Percentiles rank a stretch among this genome's conserved stretches.
Evolutionary conservation across 108 stramenopile genomes (phyloP).

Genomic region (Pseudonitzschia delicatissima): DNA sequence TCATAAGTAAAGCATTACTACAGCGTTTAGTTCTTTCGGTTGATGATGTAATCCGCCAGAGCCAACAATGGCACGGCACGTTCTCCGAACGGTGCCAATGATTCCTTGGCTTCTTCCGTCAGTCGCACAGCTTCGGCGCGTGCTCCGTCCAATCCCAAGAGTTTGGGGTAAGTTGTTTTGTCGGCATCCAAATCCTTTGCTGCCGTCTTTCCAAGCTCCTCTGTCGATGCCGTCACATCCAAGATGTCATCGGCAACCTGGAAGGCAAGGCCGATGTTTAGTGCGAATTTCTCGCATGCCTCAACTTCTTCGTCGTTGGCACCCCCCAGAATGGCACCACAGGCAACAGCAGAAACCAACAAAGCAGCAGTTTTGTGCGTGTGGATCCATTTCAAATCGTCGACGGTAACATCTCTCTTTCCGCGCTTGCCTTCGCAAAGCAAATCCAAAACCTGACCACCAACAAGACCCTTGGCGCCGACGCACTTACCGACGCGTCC

Average conservation of each 20-base stretch:
- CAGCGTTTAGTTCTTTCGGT: slow-evolving; percentile 80
- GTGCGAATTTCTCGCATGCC: slow-evolving; percentile 87
- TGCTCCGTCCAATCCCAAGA: slow-evolving; percentile 91
- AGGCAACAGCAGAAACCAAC: slow-evolving; percentile 85
- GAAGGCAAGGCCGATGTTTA: slow-evolving; percentile 94
- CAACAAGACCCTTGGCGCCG: slow-evolving; percentile 90
- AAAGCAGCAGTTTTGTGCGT: slow-evolving; percentile 95
- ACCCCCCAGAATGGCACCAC: slow-evolving; percentile 91
- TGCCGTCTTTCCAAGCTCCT: slow-evolving; percentile 95
- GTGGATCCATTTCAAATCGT: slow-evolving; percentile 95
- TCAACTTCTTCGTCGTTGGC: slow-evolving; percentile 85
- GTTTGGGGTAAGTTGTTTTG: slow-evolving; percentile 94
- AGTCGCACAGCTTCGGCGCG: slow-evolving; percentile 83
- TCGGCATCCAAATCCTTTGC: slow-evolving; percentile 90
- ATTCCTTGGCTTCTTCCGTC: slow-evolving; percentile 83
- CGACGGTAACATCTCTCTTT: slow-evolving; percentile 71
- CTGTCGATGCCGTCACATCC: slow-evolving; percentile 91
- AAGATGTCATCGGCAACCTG: slow-evolving; percentile 98
- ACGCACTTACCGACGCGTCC: slow-evolving; percentile 86
- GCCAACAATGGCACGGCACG: slow-evolving; percentile 81
- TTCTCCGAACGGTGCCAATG: slow-evolving; percentile 86
- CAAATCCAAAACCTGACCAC: slow-evolving; percentile 95
- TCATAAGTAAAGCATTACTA: no score
- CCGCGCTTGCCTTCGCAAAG: slow-evolving; percentile 88
- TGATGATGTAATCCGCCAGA: slow-evolving; percentile 92